phyloP scores from a whole-genome alignment of 2,329 filamentous ascomycete species.

The Cercospora zeina region DNA sequence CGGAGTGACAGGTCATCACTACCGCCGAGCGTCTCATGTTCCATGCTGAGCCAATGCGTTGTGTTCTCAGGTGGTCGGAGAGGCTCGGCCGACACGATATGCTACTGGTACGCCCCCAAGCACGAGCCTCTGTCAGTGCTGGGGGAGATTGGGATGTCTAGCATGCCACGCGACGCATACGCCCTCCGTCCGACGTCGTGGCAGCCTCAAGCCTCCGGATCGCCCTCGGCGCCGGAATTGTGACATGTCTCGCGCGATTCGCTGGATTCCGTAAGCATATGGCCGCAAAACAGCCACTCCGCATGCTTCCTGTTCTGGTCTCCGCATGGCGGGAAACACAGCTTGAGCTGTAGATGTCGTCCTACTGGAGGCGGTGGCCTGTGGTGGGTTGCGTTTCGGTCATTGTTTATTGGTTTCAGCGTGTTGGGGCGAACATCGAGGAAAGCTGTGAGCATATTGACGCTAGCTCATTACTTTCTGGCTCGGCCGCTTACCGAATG shows the following conservation, averaged over 20 bases:
- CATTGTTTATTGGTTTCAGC: constrained; percentile 6
- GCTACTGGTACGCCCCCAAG: constrained; percentile 3
- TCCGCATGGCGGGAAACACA: neutral
- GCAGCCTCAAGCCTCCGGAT: constrained; percentile 14
- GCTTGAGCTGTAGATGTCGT: neutral
- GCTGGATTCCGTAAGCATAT: neutral
- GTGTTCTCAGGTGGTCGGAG: neutral
- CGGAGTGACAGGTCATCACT: neutral
- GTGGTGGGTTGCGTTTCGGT: neutral
- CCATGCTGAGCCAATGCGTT: neutral
- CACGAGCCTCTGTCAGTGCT: neutral
- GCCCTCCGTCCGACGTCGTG: constrained; percentile 14
- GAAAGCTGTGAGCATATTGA: neutral
- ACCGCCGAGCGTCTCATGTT: constrained; percentile 4
- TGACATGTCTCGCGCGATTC: constrained; percentile 8
- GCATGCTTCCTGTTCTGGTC: neutral
- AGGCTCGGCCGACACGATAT: constrained; percentile 6
- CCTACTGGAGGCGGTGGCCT: neutral
- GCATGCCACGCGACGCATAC: constrained; percentile 10
- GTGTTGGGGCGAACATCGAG: neutral
- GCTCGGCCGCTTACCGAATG: neutral
- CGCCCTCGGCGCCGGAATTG: constrained; percentile 9
- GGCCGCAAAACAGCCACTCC: neutral
- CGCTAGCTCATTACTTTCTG: neutral
- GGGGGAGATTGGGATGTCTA: neutral